Evolutionary conservation across 495 filamentous ascomycete species (phyloP), one percentile per base, ranked within the genome.

Genomic region (Penicillium nucicola): DNA sequence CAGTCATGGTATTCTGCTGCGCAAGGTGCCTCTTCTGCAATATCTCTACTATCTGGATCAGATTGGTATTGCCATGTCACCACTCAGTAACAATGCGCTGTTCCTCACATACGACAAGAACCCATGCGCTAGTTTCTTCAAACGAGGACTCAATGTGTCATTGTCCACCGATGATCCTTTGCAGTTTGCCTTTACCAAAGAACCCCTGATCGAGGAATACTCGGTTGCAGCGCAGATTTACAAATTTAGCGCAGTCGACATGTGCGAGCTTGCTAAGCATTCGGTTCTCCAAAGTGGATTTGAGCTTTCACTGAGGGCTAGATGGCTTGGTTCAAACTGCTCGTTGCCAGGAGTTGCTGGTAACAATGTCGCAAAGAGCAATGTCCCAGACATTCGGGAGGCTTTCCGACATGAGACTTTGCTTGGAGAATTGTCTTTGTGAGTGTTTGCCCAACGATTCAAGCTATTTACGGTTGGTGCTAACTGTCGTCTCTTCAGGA

Each of bases 61-160:
- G 62, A 97, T 98, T 53, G 93, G 93, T 47, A 93, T 98, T 61
- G 93, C 93, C 47, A 98, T 98, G 93, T 97, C 93, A 9, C 93
- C 93, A 20, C 82, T 98, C 25, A 96, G 90, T 65, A 98, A 98
- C 76, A 98, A 98, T 59, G 93, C 93, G 0, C 69, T 98, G 23
- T 98, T 98, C 71, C 76, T 98, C 33, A 92, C 93, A 15, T 98
- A 98, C 64, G 93, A 98, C 66, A 84, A 95, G 48, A 98, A 98
- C 61, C 93, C 93, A 0, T 97, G 95, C 68, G 79, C 90, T 45
- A 88, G 86, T 63, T 98, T 97, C 68, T 97, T 97, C 72, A 88
- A 87, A 62, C 84, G 92, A 32, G 93, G 93, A 1, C 70, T 98
- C 42, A 97, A 97, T 67, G 92, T 98, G 3, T 97, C 92, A 14